phyloP scores from a whole-genome alignment of 1,284 basidiomycete species.

The Neolentinus lepideus region DNA sequence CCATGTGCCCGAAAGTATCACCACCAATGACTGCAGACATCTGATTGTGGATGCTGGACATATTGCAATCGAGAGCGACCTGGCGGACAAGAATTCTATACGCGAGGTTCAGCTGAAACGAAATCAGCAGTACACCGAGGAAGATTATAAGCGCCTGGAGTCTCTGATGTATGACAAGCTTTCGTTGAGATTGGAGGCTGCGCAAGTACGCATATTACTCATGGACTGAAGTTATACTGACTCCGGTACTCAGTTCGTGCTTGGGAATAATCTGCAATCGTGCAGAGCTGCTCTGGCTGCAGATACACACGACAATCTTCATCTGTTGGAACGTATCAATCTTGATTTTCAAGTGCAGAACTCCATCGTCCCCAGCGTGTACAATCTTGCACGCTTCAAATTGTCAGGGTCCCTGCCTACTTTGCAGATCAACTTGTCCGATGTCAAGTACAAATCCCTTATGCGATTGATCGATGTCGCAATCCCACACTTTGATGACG shows the following conservation, averaged over 20 bases:
- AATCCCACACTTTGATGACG: slow-evolving; percentile 77
- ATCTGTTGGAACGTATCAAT: slow-evolving; percentile 91
- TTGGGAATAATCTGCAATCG: slow-evolving; percentile 81
- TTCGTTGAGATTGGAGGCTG: slow-evolving; percentile 78
- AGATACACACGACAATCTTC: slow-evolving; percentile 56
- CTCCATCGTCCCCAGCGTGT: slow-evolving; percentile 86
- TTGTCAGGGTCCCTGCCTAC: slow-evolving; percentile 87
- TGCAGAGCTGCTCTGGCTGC: slow-evolving; percentile 75
- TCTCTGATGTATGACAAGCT: slow-evolving; percentile 97
- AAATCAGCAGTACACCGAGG: slow-evolving; percentile 81
- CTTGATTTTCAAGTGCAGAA: slow-evolving; percentile 90
- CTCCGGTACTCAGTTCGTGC: slow-evolving; percentile 60
- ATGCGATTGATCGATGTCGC: slow-evolving; percentile 92
- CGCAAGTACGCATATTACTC: slow-evolving; percentile 56
- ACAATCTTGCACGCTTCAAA: slow-evolving; percentile 88
- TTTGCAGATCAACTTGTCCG: slow-evolving; percentile 91
- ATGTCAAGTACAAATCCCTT: slow-evolving; percentile 91
- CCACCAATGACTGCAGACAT: slow-evolving; percentile 73
- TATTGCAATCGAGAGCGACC: slow-evolving; percentile 87
- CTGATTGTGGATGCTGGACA: slow-evolving; percentile 96
- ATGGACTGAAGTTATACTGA: not conserved
- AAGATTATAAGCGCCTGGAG: slow-evolving; percentile 86
- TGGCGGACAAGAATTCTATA: slow-evolving; percentile 82
- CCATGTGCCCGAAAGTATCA: slow-evolving; percentile 44
- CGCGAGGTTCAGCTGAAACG: slow-evolving; percentile 82